Evolutionary conservation across 441 rosid genomes (phyloP), one percentile per base, ranked within the genome.

Genomic region (Gossypium davidsonii): DNA sequence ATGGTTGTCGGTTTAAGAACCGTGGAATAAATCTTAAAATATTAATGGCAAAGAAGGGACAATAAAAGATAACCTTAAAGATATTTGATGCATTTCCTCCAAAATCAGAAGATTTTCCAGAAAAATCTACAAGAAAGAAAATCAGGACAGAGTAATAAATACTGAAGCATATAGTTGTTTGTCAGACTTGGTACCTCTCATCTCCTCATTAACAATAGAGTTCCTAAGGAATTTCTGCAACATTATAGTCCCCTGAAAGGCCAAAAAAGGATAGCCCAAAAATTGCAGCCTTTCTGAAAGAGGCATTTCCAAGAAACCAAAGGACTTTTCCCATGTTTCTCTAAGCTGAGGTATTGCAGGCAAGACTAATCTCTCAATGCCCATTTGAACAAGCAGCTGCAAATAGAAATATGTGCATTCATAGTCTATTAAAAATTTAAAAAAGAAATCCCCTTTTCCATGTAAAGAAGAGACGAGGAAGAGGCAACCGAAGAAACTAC

Each of bases 341-440:
- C 60, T 76, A 37, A 78, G 64, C 71, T 83, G 79, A 53, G 79
- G 63, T 57, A 82, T 76, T 4, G 86, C 77, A 7, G 86, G 86
- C 86, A 83, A 77, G 57, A 83, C 62, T 61, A 83, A 71, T 64
- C 82, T 80, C 77, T 78, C 82, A 4, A 83, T 74, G 60, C 84
- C 81, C 9, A 83, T 67, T 20, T 72, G 72, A 71, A 52, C 65
- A 3, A 83, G 83, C 64, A 83, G 73, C 86, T 83, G 82, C 21
- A 52, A 52, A 52, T 28, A 9, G 53, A 51, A 51, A 68, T 4
- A 23, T 52, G 48, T 0, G 6, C 55, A 65, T 65, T 42, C 55
- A 65, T 65, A 65, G 10, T 44, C 12, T 4, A 44, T 1, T 42
- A 64, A 18, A 64, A 7, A 18, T 0, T 18, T 18, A 37, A 37